These are phyloP conservation scores for Metarhizium robertsii DNA, from an alignment of 2,329 filamentous ascomycete species.

Conservation along the genomic window DNA sequence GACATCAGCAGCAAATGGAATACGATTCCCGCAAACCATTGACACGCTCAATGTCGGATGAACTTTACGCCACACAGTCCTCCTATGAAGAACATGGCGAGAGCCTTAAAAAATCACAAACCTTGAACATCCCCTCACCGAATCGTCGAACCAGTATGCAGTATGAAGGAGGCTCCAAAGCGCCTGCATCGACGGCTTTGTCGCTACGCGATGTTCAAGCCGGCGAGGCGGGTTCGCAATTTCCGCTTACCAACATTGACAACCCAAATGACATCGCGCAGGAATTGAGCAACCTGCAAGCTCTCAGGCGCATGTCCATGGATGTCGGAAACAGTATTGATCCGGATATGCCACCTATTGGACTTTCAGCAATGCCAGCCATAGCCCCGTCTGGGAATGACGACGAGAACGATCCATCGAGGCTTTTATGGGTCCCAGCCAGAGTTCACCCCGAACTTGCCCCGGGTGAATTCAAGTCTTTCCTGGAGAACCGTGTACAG, in stretches of 20 bases:
- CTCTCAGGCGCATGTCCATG: constrained; percentile 88
- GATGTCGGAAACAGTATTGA: constrained; percentile 67
- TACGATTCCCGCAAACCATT: constrained; percentile 31
- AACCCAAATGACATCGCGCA: constrained; percentile 83
- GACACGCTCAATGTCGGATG: constrained; percentile 37
- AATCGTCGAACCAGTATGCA: constrained; percentile 31
- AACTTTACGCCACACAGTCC: constrained; percentile 19
- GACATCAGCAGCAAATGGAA: constrained; percentile 19
- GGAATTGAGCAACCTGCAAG: constrained; percentile 86
- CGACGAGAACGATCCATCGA: constrained; percentile 79
- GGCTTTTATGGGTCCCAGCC: constrained; percentile 92
- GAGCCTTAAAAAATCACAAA: constrained; percentile 34
- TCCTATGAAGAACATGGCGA: constrained; percentile 22
- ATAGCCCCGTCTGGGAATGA: constrained; percentile 63
- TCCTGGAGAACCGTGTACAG: constrained; percentile 86
- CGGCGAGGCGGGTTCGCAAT: constrained; percentile 56
- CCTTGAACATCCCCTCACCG: constrained; percentile 26
- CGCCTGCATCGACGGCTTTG: constrained; percentile 42
- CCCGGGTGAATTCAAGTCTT: constrained; percentile 92
- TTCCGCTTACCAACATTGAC: constrained; percentile 82
- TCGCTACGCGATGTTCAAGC: constrained; percentile 45
- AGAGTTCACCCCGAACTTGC: constrained; percentile 90
- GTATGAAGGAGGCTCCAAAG: constrained; percentile 30
- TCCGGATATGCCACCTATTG: constrained; percentile 65
- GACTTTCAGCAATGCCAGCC: constrained; percentile 59